Conservation (phyloP, 495 filamentous ascomycete genomes). For the Hypoxylon perforatum region DNA sequence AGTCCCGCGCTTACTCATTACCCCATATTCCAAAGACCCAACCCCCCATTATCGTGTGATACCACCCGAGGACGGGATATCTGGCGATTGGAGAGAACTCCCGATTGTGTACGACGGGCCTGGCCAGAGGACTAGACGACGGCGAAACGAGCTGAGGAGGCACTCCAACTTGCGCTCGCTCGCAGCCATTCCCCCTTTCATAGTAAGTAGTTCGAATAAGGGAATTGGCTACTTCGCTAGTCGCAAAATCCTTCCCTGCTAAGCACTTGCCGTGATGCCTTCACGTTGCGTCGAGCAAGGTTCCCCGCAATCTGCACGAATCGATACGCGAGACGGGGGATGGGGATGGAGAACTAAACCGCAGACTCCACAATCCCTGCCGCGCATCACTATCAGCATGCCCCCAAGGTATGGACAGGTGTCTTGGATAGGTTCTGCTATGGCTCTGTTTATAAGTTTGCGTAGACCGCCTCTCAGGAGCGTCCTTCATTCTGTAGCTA, state of each 20-base stretch:
- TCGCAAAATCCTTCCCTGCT: not conserved
- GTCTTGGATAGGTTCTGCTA: conserved; percentile 15
- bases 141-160: too few species aligned
- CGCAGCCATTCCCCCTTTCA: not conserved
- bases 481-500: not conserved
- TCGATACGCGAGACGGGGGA: conserved; percentile 14
- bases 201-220: not conserved
- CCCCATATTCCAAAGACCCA: too few species aligned
- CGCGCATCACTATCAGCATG: conserved; percentile 7
- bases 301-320: conserved; percentile 35
- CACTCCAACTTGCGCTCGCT: too few species aligned
- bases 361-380: conserved; percentile 11
- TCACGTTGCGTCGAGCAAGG: conserved; percentile 36
- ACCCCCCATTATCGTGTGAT: too few species aligned
- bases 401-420: conserved; percentile 5
- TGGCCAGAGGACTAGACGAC: too few species aligned
- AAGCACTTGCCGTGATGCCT: conserved; percentile 40
- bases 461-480: not conserved
- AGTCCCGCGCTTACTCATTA: too few species aligned
- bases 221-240: conserved; percentile 12
- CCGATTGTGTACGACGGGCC: too few species aligned
- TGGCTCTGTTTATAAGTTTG: conserved; percentile 24
- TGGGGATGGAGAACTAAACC: conserved; percentile 1
- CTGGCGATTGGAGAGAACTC: too few species aligned
- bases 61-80: too few species aligned